Base-by-base conservation (phyloP, 768 basidiomycete species). In the Strobilomyces confusus region DNA sequence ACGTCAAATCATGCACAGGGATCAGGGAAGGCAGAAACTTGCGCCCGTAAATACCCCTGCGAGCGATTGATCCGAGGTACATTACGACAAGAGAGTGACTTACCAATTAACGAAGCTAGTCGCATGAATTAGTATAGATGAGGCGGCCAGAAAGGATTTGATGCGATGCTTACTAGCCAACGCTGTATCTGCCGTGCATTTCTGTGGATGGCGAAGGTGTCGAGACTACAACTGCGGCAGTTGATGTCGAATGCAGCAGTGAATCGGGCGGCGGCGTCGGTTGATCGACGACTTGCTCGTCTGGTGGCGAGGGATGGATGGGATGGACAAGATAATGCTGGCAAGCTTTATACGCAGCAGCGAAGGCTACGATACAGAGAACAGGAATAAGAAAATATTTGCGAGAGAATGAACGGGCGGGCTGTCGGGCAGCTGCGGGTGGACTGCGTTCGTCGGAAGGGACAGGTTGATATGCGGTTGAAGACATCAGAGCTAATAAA, bases 1-100 rank as follows among this genome's bases (percentile, higher is more conserved):
- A 90, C 89, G 95, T 98, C 60, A 99, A 80, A 66, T 95, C 86
- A 19, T 89, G 69, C 3, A 71, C 80, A 12, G 95, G 97, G 56
- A 98, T 92, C 45, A 81, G 67, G 4, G 86, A 85, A 1, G 95
- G 95, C 33, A 87, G 89, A 68, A 81, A 99, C 70, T 93, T 95
- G 55, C 95, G 80, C 25, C 84, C 97, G 66, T 98, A 98, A 33
- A 98, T 98, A 6, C 92, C 95, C 94, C 93, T 88, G 58, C 42
- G 52, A 34, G 47, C 22, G 22, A 52, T 67, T 29, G 49, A 48
- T 44, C 5, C 5, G 42, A 23, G 43, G 12, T 15, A 55, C 32
- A 51, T 44, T 55, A 44, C 37, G 23, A 20, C 9, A 29, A n/a
- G 15, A 48, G 15, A 48, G 26, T 48, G 22, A 64, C 62, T 5